Evolutionary conservation across 768 basidiomycete genomes (phyloP), one percentile per base, ranked within the genome.

Genomic region (Suillus hirtellus): DNA sequence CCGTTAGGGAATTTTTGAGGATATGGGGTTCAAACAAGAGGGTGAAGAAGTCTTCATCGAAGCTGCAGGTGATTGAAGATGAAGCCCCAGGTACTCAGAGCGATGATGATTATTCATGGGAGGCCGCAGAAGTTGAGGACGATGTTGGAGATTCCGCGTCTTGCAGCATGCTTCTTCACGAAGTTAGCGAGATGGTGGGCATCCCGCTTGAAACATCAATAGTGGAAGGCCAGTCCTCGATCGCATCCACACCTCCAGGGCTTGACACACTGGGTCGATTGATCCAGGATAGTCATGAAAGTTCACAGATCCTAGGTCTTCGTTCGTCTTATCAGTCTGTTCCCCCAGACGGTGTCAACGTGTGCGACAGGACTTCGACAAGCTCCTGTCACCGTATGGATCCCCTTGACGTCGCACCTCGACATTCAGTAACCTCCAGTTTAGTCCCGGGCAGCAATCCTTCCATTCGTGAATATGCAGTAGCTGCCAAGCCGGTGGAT

Each of bases 131-230:
- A 24, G 53, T 24, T 24, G 42, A 60, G 21, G 55, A 65, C n/a
- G 42, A 61, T 5, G 52, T 27, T 53, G 37, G 21, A n/a, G 70
- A 72, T 27, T 37, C 66, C 19, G 65, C 67, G 2, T 67, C 66
- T 43, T 76, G 61, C 34, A 75, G 75, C 63, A 58, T 67, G 56
- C 72, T 75, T 40, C 69, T 75, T 37, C 69, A 71, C 17, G 75
- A 76, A 35, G 72, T 76, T 17, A 71, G 74, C 59, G 66, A 71
- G 44, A 74, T 75, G 50, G 68, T 76, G 15, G 75, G 74, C 24
- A 56, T 75, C 21, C n/a, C 75, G 7, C 19, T 63, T 12, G 49
- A 27, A 17, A 15, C 3, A 2, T 15, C 27, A 10, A 21, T 17
- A 34, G 6, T 53, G 60, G 60, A 37, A 54, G 52, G 34, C 24